A percentile compares a stretch with the other conserved stretches of the same genome.
Evolutionary conservation across 345 rosid species (phyloP).

Genomic region (Punica granatum): DNA sequence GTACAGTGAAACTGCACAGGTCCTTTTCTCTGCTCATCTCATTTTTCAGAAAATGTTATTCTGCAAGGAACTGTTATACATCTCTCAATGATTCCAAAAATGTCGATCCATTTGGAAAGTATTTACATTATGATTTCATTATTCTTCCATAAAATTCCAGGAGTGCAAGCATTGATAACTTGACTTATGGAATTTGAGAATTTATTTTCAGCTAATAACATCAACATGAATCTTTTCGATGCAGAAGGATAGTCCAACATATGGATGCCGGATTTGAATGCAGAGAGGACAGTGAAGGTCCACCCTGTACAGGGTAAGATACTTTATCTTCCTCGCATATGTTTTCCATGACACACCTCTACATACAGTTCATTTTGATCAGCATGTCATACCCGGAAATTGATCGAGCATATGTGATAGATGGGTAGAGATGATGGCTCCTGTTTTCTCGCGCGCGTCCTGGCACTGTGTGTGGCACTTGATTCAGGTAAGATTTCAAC

Average conservation of each 20-base stretch:
- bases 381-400: not conserved
- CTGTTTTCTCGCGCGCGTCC: conserved; percentile 77
- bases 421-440: conserved; percentile 88
- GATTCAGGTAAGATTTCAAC: conserved; percentile 52
- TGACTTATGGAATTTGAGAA: not conserved
- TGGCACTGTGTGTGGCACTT: conserved; percentile 80
- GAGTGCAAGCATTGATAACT: not conserved
- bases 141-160: too few relatives aligned
- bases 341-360: not conserved
- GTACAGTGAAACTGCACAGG: conserved; percentile 57
- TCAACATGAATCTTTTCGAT: not conserved
- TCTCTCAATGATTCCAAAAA: not conserved
- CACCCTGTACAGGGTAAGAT: conserved; percentile 54
- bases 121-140: too few relatives aligned
- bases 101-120: too few relatives aligned
- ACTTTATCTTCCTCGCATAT: not conserved
- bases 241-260: conserved; percentile 32
- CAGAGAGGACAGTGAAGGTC: conserved; percentile 32
- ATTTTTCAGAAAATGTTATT: too few relatives aligned
- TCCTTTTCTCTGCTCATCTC: conserved; percentile 11
- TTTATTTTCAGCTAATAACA: not conserved
- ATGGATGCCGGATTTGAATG: conserved; percentile 28
- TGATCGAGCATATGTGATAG: conserved; percentile 16
- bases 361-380: not conserved
- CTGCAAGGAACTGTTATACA: not conserved